Base-by-base conservation (phyloP, 495 filamentous ascomycete species). In the Neurospora sp. region DNA sequence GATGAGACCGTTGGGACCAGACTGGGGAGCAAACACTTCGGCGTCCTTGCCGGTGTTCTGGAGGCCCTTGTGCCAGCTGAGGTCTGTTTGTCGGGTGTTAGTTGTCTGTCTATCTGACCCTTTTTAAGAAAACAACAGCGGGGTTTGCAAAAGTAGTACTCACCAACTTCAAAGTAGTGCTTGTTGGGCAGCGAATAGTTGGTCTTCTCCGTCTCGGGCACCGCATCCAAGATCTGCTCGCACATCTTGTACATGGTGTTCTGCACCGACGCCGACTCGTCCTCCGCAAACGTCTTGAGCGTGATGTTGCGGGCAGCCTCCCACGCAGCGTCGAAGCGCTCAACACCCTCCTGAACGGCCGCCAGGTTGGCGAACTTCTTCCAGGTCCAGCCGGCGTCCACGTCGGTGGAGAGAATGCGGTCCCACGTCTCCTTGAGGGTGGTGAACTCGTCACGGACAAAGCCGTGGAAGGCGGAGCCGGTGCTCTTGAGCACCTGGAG, bases 171-270 rank as follows among this genome's bases (percentile, higher is more conserved):
- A 79, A 98, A 99, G 83, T 97, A 99, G 81, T 99, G 96, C 84
- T 97, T 98, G 84, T 99, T 99, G 27, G 96, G 96, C 79, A 99
- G 84, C 14, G 89, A 87, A 78, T 97, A 98, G 75, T 90, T 88
- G 44, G 94, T 92, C 14, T 87, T 83, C 53, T 92, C 89, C 10
- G 93, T 87, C 80, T 89, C 83, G 39, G 93, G 89, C 71, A 87
- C 93, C 37, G 84, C 88, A 20, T 86, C 92, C 75, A 99, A 84
- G 75, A 99, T 97, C 83, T 91, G 86, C 80, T 95, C 90, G 72
- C 87, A 88, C 96, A 99, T 99, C 86, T 97, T 95, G 83, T 97
- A 98, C 96, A 99, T 97, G 72, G 94, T 98, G 74, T 90, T 90
- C 86, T 99, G 96, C 20, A 99, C 96, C 77, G 92, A 95, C 68